Percentiles rank a stretch among this genome's conserved stretches.
Evolutionary conservation across 345 rosid genomes (phyloP).

Genomic region (Erucastrum elatum): DNA sequence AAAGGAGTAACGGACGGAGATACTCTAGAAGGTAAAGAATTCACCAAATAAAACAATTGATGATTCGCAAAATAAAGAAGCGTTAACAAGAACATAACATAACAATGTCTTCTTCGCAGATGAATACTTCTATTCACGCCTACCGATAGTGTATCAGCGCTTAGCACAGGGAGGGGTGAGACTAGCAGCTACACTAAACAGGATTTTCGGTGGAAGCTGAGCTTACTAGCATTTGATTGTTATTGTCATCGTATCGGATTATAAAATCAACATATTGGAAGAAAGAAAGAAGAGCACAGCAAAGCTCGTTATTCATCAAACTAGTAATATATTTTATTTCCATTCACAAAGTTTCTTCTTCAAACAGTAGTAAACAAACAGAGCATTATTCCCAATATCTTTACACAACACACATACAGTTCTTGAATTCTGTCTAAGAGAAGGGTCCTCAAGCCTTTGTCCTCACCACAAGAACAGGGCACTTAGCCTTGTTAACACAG

Average conservation of each 20-base stretch:
- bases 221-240: background rate
- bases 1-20: constrained; percentile 65
- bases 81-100: constrained; percentile 22
- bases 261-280: background rate
- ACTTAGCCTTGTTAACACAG: constrained; percentile 50
- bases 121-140: constrained; percentile 71
- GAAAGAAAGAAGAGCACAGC: background rate
- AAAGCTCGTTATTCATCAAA: constrained; percentile 14
- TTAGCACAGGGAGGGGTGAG: constrained; percentile 90
- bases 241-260: background rate
- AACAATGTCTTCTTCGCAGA: constrained; percentile 46
- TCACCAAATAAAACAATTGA: background rate
- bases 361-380: background rate
- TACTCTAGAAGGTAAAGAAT: constrained; percentile 52
- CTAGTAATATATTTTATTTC: background rate
- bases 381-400: constrained; percentile 13
- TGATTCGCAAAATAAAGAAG: background rate
- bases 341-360: constrained; percentile 9
- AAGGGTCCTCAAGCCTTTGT: constrained; percentile 29
- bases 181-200: constrained; percentile 80
- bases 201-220: constrained; percentile 44
- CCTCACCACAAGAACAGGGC: constrained; percentile 60
- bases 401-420: constrained; percentile 17
- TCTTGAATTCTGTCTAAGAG: background rate
- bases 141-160: constrained; percentile 59